Percentiles rank a stretch among this genome's conserved stretches.
phyloP scores from a whole-genome alignment of 202 grass and related monocot genomes.

The Thinopyrum obtusiflorum region DNA sequence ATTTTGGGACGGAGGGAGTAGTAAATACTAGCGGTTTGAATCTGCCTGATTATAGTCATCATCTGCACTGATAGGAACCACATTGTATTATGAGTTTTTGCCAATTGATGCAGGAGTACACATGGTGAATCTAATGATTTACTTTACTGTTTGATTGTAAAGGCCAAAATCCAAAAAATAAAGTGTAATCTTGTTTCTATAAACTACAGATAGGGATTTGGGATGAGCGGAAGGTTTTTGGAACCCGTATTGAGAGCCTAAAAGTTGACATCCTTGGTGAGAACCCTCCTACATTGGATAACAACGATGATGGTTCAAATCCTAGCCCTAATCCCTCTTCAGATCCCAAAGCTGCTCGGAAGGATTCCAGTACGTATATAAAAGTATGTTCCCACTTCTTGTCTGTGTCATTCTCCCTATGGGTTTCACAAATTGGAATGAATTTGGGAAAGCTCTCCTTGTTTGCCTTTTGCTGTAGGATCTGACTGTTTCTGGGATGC shows the following conservation, averaged over 20 bases:
- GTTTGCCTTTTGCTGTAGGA: conserved; percentile 51
- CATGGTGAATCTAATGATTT: neutral
- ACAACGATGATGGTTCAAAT: conserved; percentile 58
- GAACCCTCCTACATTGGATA: conserved; percentile 46
- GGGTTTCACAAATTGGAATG: conserved; percentile 21
- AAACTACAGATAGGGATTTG: conserved; percentile 77
- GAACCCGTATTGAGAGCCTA: conserved; percentile 66
- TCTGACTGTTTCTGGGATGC: conserved; percentile 72
- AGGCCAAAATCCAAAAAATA: neutral
- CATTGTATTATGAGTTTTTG: neutral
- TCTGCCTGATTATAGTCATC: neutral
- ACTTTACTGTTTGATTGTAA: neutral
- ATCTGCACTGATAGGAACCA: neutral
- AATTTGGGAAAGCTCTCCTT: conserved; percentile 25
- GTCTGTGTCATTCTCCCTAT: neutral
- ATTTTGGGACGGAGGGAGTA: too few species aligned
- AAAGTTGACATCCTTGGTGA: conserved; percentile 84
- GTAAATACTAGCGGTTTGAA: neutral
- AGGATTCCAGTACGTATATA: conserved; percentile 70
- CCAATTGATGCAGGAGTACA: neutral
- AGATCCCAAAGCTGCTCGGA: conserved; percentile 60
- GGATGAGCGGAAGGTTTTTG: conserved; percentile 94
- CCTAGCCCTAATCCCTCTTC: conserved; percentile 52
- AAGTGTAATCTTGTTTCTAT: conserved; percentile 24
- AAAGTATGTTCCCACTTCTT: conserved; percentile 62